A percentile compares a stretch with the other conserved stretches of the same genome.
Conservation (phyloP, 2,329 filamentous ascomycete species). For the Tolypocladium paradoxum region DNA sequence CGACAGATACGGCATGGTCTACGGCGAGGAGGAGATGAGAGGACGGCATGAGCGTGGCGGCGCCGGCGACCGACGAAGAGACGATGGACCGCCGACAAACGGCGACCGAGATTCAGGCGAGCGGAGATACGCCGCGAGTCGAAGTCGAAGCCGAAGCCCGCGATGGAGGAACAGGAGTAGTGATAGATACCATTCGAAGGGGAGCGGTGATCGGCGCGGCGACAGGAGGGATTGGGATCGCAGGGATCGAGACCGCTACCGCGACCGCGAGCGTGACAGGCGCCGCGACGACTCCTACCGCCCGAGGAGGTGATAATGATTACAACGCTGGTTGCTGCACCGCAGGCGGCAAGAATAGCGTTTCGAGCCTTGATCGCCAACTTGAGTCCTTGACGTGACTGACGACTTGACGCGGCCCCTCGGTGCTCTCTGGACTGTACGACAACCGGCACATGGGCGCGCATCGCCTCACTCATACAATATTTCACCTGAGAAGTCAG, state of each 20-base stretch:
- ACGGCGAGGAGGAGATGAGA: slow-evolving; percentile 61
- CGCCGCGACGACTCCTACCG: slow-evolving; percentile 4
- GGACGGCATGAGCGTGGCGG: slow-evolving; percentile 33
- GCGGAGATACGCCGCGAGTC: background rate
- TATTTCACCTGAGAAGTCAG: background rate
- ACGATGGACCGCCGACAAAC: slow-evolving; percentile 7
- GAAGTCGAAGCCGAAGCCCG: slow-evolving; percentile 28
- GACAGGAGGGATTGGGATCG: slow-evolving; percentile 11
- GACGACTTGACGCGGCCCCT: background rate
- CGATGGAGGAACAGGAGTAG: slow-evolving; percentile 19
- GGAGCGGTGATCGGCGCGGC: slow-evolving; percentile 14
- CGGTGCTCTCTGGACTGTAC: background rate
- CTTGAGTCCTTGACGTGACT: background rate
- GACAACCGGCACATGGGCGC: background rate
- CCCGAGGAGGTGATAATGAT: background rate
- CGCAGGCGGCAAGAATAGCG: background rate
- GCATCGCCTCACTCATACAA: background rate
- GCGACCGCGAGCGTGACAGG: slow-evolving; percentile 15
- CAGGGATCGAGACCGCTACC: slow-evolving; percentile 9
- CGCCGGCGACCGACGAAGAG: slow-evolving; percentile 11
- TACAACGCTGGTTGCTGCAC: background rate
- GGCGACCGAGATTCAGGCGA: background rate
- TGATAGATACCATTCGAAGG: slow-evolving; percentile 18
- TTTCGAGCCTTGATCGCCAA: background rate
- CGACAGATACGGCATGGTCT: slow-evolving; percentile 66